These are phyloP conservation scores for Paramecium sonneborni DNA, from an alignment of 73 alveolate genomes.

Conservation along the genomic window DNA sequence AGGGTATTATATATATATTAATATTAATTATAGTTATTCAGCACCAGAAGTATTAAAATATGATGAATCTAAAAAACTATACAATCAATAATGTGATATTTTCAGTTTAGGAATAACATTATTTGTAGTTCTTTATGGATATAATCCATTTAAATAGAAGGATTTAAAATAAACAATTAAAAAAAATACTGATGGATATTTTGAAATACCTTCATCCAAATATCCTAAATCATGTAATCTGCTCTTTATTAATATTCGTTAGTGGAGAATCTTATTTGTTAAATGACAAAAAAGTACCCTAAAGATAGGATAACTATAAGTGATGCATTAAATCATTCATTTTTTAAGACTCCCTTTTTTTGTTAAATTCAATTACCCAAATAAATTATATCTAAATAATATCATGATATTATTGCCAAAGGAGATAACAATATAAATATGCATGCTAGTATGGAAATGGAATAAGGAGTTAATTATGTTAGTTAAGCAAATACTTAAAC, in stretches of 20 bases:
- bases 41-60: conserved; percentile 44
- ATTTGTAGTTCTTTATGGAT: conserved; percentile 30
- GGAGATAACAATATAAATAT: not conserved
- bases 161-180: conserved; percentile 21
- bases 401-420: conserved; percentile 6
- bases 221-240: conserved; percentile 24
- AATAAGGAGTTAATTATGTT: not conserved
- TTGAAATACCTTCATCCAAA: conserved; percentile 35
- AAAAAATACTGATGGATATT: conserved; percentile 38
- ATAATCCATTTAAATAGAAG: conserved; percentile 21
- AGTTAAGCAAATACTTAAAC: conserved; percentile 12
- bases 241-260: not conserved
- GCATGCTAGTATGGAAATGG: conserved; percentile 40
- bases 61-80: conserved; percentile 16
- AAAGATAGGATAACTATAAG: conserved; percentile 11
- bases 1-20: not conserved
- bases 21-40: conserved; percentile 1
- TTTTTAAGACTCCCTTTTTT: not conserved
- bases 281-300: conserved; percentile 41
- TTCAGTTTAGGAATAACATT: conserved; percentile 24
- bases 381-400: conserved; percentile 7
- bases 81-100: not conserved
- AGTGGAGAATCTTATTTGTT: not conserved
- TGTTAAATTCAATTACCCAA: not conserved
- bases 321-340: conserved; percentile 20